These are phyloP conservation scores for Lasiodiplodia theobromae DNA, from an alignment of 2,329 filamentous ascomycete species.

Conservation along the genomic window DNA sequence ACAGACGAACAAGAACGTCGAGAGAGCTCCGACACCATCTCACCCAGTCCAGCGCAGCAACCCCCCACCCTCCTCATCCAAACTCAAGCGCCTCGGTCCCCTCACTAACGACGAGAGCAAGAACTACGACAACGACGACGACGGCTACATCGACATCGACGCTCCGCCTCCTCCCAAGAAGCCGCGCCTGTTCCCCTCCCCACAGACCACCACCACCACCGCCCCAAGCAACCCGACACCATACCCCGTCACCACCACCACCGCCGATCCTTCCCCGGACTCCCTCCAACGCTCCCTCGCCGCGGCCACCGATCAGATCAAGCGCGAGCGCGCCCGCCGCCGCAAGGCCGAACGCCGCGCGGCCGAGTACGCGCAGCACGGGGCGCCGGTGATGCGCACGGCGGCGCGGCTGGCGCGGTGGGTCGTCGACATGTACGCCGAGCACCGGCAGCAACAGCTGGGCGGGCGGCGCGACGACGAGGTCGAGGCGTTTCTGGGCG, in stretches of 20 bases:
- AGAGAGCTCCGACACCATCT: background rate
- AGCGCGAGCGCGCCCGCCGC: background rate
- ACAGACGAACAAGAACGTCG: background rate
- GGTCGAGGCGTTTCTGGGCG: background rate
- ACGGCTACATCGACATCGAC: background rate
- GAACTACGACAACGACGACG: background rate
- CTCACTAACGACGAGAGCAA: background rate
- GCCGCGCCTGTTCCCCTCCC: background rate
- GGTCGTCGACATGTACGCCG: conserved; percentile 4
- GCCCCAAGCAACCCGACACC: background rate
- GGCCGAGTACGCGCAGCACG: background rate
- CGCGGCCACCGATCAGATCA: background rate
- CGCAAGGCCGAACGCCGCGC: too few relatives aligned
- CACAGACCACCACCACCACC: background rate
- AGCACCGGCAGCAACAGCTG: background rate
- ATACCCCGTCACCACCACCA: background rate
- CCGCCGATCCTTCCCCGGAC: background rate
- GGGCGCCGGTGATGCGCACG: background rate
- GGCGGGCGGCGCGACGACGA: background rate
- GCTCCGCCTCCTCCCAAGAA: background rate
- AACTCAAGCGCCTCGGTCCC: background rate
- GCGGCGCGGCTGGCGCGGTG: background rate
- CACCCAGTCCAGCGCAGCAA: background rate
- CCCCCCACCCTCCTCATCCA: background rate
- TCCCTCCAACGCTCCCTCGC: background rate